These are phyloP conservation scores for Citropsis articulata DNA, from an alignment of 345 rosid species.

Conservation along the genomic window DNA sequence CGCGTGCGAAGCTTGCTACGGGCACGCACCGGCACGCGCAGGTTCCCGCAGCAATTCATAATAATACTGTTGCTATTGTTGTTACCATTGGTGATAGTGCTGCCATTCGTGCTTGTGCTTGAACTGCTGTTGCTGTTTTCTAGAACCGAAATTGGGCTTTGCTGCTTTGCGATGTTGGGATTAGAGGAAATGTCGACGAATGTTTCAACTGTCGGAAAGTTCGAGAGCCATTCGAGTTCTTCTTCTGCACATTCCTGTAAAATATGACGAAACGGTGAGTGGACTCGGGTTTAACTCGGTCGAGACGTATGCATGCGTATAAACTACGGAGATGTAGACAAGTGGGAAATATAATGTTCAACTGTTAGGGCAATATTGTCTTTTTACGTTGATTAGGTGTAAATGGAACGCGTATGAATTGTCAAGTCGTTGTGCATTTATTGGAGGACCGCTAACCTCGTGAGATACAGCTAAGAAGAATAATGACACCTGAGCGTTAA, in stretches of 20 bases:
- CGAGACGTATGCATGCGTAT: background rate
- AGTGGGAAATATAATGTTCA: background rate
- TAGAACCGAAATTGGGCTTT: slow-evolving; percentile 64
- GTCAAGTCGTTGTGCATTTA: slow-evolving; percentile 34
- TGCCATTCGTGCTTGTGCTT: slow-evolving; percentile 31
- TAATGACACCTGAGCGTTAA: slow-evolving; percentile 19
- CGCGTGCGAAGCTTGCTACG: slow-evolving; percentile 60
- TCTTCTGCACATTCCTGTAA: slow-evolving; percentile 63
- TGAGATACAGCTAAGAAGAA: slow-evolving; percentile 52
- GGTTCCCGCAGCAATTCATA: slow-evolving; percentile 40
- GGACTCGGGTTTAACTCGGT: background rate
- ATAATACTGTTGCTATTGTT: slow-evolving; percentile 15
- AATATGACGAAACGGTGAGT: background rate
- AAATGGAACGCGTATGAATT: slow-evolving; percentile 9
- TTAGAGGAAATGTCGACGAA: slow-evolving; percentile 36
- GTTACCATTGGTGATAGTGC: slow-evolving; percentile 25
- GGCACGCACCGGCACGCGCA: slow-evolving; percentile 48
- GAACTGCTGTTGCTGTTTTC: slow-evolving; percentile 53
- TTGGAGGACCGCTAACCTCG: slow-evolving; percentile 34
- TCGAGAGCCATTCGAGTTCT: slow-evolving; percentile 79
- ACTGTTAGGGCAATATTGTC: slow-evolving; percentile 5
- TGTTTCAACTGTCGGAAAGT: slow-evolving; percentile 68
- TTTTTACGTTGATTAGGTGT: background rate
- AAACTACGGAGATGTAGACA: background rate
- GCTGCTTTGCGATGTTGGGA: slow-evolving; percentile 35